Conservation (phyloP, 371 early-diverging fungal species). For the Haplosporangium sp. region DNA sequence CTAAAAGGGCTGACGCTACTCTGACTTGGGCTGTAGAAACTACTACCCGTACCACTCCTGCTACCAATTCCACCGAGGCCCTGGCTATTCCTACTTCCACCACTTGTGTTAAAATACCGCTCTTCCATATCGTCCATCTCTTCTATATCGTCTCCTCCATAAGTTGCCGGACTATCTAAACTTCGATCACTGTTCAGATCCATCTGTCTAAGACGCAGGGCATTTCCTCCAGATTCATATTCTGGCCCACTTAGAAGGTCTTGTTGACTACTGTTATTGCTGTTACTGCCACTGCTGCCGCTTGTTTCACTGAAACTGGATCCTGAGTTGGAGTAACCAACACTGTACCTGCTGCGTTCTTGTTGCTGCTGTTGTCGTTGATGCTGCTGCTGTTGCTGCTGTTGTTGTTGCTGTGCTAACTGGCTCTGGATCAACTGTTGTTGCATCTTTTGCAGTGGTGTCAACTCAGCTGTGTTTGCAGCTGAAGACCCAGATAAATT, state of each 20-base stretch:
- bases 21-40: constrained; percentile 19
- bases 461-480: constrained; percentile 10
- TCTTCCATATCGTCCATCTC: constrained; percentile 5
- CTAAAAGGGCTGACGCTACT: neutral
- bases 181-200: constrained; percentile 14
- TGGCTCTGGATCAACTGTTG: constrained; percentile 42
- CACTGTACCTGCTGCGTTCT: constrained; percentile 19
- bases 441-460: constrained; percentile 48
- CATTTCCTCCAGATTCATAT: constrained; percentile 10
- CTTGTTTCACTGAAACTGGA: constrained; percentile 22
- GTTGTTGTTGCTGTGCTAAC: constrained; percentile 15
- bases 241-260: constrained; percentile 21
- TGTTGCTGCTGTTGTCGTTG: constrained; percentile 30
- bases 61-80: constrained; percentile 8
- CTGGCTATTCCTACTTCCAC: neutral
- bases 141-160: constrained; percentile 12
- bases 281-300: constrained; percentile 26
- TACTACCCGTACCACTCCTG: constrained; percentile 11
- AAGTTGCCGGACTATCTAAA: neutral
- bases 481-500: neutral
- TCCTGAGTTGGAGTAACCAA: constrained; percentile 46
- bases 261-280: constrained; percentile 42
- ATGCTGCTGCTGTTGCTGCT: constrained; percentile 9
- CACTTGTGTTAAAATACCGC: neutral
- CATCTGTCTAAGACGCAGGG: constrained; percentile 10